Base-by-base conservation (phyloP, 441 rosid genomes). In the Populus hybrid region DNA sequence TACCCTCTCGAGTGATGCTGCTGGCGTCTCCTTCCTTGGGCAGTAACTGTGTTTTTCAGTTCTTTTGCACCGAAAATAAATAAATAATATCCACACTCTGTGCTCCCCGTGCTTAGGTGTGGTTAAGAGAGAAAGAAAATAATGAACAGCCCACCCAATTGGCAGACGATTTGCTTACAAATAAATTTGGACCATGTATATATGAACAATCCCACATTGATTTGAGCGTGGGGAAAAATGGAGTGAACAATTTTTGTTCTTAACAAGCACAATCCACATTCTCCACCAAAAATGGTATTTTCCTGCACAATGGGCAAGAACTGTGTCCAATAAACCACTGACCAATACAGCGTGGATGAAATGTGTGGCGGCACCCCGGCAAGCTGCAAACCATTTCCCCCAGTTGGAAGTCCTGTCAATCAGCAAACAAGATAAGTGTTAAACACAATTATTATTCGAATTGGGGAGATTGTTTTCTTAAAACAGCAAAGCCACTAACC, bases 241-340 rank as follows among this genome's bases (percentile, higher is more conserved):
- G 38, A 5, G 11, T 4, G 23, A 63, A 21, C 28, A 1, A 3
- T 23, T 63, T 21, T 1, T 4, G 24, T 63, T 63, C 19, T 46
- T 14, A 46, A 46, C 2, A 4, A 63, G 28, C 23, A 16, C 38
- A 14, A 67, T 30, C 38, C 5, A 19, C 70, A 5, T 32, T 26
- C 3, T 32, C 19, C 19, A 67, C 19, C 6, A 67, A 30, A 2
- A 7, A 26, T 30, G 70, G 34, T 18, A 18, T 74, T 78, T 57
- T 76, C 66, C 90, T 74, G 81, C 90, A 85, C 57, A 87, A 65
- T 2, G 87, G 90, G 82, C 88, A 87, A 18, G 90, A 79, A 67
- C 71, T 73, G 9, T 75, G 86, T 30, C 67, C 67, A 5, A 72
- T 46, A 46, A 53, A 72, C 90, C 90, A 85, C 77, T 68, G 79